Percentiles rank a stretch among this genome's conserved stretches.
Conservation (phyloP, 306 rosid species). For the Inga leiocalycina region DNA sequence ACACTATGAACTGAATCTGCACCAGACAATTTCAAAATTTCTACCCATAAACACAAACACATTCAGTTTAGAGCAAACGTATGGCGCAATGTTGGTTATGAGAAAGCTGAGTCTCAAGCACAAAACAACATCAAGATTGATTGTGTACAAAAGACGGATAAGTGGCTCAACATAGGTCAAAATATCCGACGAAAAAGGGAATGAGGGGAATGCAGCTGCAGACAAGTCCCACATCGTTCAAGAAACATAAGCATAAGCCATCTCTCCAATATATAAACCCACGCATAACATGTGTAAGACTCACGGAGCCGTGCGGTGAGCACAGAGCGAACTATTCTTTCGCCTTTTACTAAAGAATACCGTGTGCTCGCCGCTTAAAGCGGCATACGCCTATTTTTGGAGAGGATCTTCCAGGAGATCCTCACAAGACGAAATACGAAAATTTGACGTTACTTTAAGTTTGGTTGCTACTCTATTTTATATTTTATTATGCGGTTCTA, state of each 20-base stretch:
- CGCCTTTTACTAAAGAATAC: slow-evolving; percentile 42
- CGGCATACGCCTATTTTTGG: slow-evolving; percentile 42
- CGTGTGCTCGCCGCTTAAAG: slow-evolving; percentile 19
- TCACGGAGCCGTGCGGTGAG: neutral
- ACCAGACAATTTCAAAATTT: no score
- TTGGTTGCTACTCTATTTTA: no score
- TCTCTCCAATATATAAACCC: neutral
- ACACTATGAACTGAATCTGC: neutral
- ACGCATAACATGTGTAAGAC: fast-evolving
- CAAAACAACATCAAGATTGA: no score
- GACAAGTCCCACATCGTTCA: neutral
- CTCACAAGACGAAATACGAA: no score
- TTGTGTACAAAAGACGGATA: neutral
- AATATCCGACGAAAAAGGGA: no score
- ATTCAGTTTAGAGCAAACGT: no score
- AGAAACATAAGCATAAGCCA: neutral
- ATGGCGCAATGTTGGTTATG: no score
- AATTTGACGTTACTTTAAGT: fast-evolving
- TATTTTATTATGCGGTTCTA: no score
- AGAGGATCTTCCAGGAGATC: neutral
- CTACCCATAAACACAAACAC: no score
- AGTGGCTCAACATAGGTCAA: no score
- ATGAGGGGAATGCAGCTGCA: neutral
- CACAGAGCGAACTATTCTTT: slow-evolving; percentile 28
- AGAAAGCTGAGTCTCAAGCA: neutral